Conservation (phyloP, 108 stramenopile genomes). For the Cyclotella baltica region DNA sequence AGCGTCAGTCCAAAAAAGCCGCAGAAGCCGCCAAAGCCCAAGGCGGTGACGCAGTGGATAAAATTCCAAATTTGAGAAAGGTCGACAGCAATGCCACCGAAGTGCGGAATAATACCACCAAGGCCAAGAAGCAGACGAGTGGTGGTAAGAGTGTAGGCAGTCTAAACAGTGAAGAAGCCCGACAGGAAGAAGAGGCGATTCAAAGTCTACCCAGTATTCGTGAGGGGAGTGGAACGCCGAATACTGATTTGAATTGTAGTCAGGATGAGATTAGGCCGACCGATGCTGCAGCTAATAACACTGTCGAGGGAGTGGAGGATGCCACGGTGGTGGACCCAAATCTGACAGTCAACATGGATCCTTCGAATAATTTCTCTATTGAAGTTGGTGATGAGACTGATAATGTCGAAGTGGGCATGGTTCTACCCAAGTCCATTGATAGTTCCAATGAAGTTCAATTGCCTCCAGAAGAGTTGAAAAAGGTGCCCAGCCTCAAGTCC, state of each 20-base stretch:
- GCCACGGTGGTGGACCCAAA: too few species aligned
- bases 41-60: not conserved
- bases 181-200: not conserved
- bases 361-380: slow-evolving; percentile 3
- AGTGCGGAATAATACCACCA: slow-evolving; percentile 37
- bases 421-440: not conserved
- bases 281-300: too few species aligned
- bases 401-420: slow-evolving; percentile 15
- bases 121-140: not conserved
- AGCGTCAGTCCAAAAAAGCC: not conserved
- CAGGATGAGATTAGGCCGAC: slow-evolving; percentile 1
- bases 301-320: not conserved
- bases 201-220: slow-evolving; percentile 14
- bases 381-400: slow-evolving; percentile 34
- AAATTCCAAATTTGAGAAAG: slow-evolving; percentile 16
- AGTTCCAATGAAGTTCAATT: not conserved
- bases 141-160: slow-evolving; percentile 18
- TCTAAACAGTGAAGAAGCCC: too few species aligned
- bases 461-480: not conserved
- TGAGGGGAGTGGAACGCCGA: slow-evolving; percentile 18
- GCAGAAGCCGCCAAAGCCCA: not conserved
- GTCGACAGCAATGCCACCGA: slow-evolving; percentile 41
- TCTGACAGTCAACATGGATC: too few species aligned
- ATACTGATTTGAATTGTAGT: not conserved
- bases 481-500: too few species aligned